Base-by-base conservation (phyloP, 495 filamentous ascomycete species). In the Penicillium chermesinum region DNA sequence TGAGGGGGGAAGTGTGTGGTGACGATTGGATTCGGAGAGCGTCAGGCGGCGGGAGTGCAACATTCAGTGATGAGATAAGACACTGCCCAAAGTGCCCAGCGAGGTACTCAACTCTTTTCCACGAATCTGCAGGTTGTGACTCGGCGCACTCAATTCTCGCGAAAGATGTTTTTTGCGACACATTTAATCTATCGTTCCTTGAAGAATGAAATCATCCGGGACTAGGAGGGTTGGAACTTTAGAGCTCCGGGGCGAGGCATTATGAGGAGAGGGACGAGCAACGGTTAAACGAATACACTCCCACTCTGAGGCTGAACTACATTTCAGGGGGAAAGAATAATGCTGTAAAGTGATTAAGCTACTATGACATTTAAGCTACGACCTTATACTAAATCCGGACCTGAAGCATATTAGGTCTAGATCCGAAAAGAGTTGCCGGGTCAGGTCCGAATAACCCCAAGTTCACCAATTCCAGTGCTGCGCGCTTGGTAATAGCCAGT, bases 31-130 rank as follows among this genome's bases (percentile, higher is more conserved):
- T 67, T 62, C 65, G 68, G 67, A 61, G 67, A 64, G 58, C 62
- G 67, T 45, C 48, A 70, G 64, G 62, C 57, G 55, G 57, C 56
- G 54, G 52, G 53, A 64, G 68, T 63, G 70, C 66, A 71, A 64
- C 52, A 52, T 46, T 50, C 37, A 37, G 10, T 48, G 52, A 51
- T 55, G 55, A 55, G 50, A 49, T 55, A 54, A 58, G 51, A 53
- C 48, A 49, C 7, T 10, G 35, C n/a, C 34, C 20, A 21, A 39
- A 17, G 20, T 30, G 25, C 25, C 25, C 25, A 30, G 25, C n/a
- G 25, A 30, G 25, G 25, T 30, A 30, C 25, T 10, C 25, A 10
- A 30, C 5, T 10, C 10, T 30, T 30, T 4, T n/a, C n/a, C n/a
- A n/a, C n/a, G n/a, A n/a, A n/a, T 10, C 10, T 30, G 25, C 25